phyloP scores from a whole-genome alignment of 2,329 filamentous ascomycete species.

The Pseudogymnoascus sp. region DNA sequence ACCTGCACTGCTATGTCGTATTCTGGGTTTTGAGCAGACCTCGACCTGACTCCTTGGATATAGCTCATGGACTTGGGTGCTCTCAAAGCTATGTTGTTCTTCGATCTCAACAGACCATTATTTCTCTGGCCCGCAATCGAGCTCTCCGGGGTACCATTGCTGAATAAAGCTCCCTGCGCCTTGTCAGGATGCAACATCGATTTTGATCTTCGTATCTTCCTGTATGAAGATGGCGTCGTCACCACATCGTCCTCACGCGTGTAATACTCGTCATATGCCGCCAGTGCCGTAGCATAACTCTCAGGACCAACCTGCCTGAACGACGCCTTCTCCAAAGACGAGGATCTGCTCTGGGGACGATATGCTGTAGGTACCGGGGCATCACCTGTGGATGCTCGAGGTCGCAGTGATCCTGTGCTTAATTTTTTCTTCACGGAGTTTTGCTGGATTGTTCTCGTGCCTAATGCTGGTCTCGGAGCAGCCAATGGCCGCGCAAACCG shows the following conservation, averaged over 20 bases:
- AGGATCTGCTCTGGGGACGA: constrained; percentile 25
- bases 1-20: constrained; percentile 32
- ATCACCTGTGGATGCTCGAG: constrained; percentile 23
- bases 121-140: neutral
- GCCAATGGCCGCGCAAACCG: constrained; percentile 35
- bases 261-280: constrained; percentile 36
- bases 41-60: constrained; percentile 30
- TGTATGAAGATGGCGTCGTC: constrained; percentile 41
- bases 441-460: constrained; percentile 16
- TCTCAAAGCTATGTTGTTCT: constrained; percentile 28
- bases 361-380: constrained; percentile 23
- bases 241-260: constrained; percentile 40
- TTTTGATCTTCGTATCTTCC: constrained; percentile 44
- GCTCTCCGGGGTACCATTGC: constrained; percentile 21
- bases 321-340: constrained; percentile 25
- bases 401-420: constrained; percentile 18
- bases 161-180: constrained; percentile 22
- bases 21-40: constrained; percentile 19
- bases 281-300: constrained; percentile 32
- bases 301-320: constrained; percentile 20
- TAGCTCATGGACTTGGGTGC: constrained; percentile 50
- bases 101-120: constrained; percentile 16
- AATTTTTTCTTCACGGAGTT: constrained; percentile 12
- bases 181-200: constrained; percentile 40
- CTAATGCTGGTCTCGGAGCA: constrained; percentile 19